Evolutionary conservation across 2,329 filamentous ascomycete species (phyloP), one percentile per base, ranked within the genome.

Genomic region (Colletotrichum sp.): DNA sequence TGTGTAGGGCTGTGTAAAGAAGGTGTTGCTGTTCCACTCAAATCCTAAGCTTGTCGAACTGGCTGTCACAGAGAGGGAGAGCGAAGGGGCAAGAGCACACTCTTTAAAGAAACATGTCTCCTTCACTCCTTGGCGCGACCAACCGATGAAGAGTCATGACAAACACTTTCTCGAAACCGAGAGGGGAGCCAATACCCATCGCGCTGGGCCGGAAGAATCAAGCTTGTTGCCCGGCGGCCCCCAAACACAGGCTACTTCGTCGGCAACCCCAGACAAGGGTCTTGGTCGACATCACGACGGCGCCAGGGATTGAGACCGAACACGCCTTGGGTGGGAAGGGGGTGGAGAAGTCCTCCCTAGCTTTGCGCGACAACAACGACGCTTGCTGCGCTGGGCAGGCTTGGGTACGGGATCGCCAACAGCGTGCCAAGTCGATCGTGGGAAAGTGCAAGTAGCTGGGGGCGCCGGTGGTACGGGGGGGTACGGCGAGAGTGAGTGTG

Each of bases 221-320:
- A 75, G 63, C 55, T 64, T 52, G 70, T 52, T 75, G 73, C 73
- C 69, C 21, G 52, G 69, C 21, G 18, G 28, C 43, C 13, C 26
- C 28, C 32, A 73, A 73, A 69, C 38, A 62, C 32, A 34, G 28
- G 63, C 38, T 48, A 18, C 56, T 63, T 21, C 58, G 13, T 62
- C 24, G 32, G 36, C 21, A 63, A 16, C 43, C 48, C 58, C 26
- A 73, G 43, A 73, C 73, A 68, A 64, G 73, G 73, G 73, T 75
- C 69, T 64, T 75, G 70, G 73, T 68, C 58, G 64, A 68, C 69
- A 75, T 75, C 73, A 69, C 56, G 69, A 48, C 69, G 34, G 36
- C 24, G 73, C 63, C 69, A 75, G 73, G 73, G 63, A 75, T 30
- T 48, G 34, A 38, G 58, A 38, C 26, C 55, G 34, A 48, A 18